phyloP scores from a whole-genome alignment of 106 monocot species.

The Acanthochlamys bracteata region DNA sequence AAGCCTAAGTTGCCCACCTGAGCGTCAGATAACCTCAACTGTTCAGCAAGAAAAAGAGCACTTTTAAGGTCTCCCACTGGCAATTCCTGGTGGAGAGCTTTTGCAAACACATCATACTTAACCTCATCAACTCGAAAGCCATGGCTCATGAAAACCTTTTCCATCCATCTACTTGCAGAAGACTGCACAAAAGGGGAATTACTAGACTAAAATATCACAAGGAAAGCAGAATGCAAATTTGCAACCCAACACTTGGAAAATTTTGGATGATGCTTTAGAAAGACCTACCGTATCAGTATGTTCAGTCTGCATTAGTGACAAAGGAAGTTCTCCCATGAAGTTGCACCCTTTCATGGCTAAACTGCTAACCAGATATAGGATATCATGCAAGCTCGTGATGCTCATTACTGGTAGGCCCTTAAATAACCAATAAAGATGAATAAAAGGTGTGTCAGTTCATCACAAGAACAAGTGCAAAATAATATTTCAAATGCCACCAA shows the following conservation, averaged over 20 bases:
- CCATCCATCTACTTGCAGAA: constrained; percentile 18
- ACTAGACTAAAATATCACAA: background rate
- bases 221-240: background rate
- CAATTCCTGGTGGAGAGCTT: constrained; percentile 16
- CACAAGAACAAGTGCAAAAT: background rate
- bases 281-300: constrained; percentile 23
- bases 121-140: constrained; percentile 46
- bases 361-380: constrained; percentile 50
- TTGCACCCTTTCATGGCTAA: constrained; percentile 80
- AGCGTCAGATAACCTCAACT: constrained; percentile 67
- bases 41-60: constrained; percentile 57
- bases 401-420: constrained; percentile 66
- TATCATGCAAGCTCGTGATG: constrained; percentile 26
- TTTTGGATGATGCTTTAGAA: background rate
- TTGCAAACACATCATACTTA: constrained; percentile 33
- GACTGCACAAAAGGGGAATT: constrained; percentile 15
- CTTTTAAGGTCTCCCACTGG: constrained; percentile 13
- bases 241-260: background rate
- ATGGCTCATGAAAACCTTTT: constrained; percentile 46
- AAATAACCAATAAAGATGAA: constrained; percentile 4
- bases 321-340: constrained; percentile 64
- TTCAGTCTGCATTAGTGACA: constrained; percentile 22
- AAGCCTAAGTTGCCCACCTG: constrained; percentile 43
- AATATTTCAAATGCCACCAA: background rate
- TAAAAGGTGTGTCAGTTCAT: background rate